Percentiles rank a stretch among this genome's conserved stretches.
Conservation (phyloP, 1,284 basidiomycete species). For the Ustilago vetiveriae region DNA sequence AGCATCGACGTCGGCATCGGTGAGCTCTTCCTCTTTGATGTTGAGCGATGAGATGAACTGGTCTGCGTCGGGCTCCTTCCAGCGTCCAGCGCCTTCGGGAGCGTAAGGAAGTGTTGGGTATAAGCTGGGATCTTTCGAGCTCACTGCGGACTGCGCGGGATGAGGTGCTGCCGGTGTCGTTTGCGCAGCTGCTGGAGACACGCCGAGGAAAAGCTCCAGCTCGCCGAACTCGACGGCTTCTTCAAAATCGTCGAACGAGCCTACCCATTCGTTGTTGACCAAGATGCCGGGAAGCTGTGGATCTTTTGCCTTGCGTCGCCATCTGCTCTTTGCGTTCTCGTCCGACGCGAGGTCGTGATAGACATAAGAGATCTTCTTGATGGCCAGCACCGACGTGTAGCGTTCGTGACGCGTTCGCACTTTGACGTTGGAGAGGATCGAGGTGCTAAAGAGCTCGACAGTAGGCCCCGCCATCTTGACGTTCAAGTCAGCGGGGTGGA, state of each 20-base stretch:
- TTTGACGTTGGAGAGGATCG: constrained; percentile 64
- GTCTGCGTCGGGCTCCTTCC: constrained; percentile 53
- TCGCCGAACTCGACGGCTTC: constrained; percentile 66
- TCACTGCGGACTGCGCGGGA: constrained; percentile 39
- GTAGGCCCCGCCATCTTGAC: constrained; percentile 34
- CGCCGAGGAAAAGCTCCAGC: constrained; percentile 59
- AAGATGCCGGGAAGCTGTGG: constrained; percentile 62
- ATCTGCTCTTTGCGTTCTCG: constrained; percentile 63
- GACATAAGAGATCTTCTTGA: constrained; percentile 64
- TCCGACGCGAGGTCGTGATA: constrained; percentile 65
- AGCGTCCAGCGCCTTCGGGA: constrained; percentile 45
- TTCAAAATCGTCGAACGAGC: constrained; percentile 65
- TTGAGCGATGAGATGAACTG: constrained; percentile 56
- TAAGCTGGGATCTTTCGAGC: constrained; percentile 48
- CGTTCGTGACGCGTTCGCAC: constrained; percentile 62
- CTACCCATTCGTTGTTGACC: constrained; percentile 66
- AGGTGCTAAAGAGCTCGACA: constrained; percentile 67
- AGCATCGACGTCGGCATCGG: constrained; percentile 54
- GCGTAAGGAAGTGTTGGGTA: constrained; percentile 48
- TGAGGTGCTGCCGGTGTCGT: constrained; percentile 20
- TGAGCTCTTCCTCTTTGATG: constrained; percentile 51
- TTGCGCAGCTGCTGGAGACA: constrained; percentile 20
- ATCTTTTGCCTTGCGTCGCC: constrained; percentile 63
- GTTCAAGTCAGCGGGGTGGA: not conserved
- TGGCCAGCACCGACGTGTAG: constrained; percentile 56